Base-by-base conservation (phyloP, 768 basidiomycete species). In the Boletus vermiculosoides region DNA sequence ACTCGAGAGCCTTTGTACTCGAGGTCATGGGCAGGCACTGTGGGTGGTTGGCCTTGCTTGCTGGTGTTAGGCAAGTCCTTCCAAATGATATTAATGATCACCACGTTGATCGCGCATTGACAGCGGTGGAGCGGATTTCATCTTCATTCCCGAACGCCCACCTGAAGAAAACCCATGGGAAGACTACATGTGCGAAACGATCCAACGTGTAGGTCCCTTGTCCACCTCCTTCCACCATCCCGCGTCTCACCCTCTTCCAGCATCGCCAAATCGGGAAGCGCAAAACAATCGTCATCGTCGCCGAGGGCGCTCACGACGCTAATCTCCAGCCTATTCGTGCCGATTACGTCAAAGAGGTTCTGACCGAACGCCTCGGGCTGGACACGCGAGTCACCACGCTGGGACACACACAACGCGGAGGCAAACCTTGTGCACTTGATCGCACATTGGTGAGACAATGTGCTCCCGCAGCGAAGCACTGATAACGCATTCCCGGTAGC, bases 11-110 rank as follows among this genome's bases (percentile, higher is more conserved):
- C 0, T 99, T 99, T 72, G 95, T 99, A 41, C 80, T 99, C 40
- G 97, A 98, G 73, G 97, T 98, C 52, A 99, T 98, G 97, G 97
- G 97, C n/a, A 79, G 96, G 54, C 92, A 98, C 70, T 98, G 97
- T 73, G 97, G 97, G n/a, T 99, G 97, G 97, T 79, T 98, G 18
- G 94, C 97, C 3, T 78, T 98, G 23, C 80, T 94, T 66, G 97
- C 94, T 12, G 94, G 90, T 59, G 88, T 98, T 49, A 91, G 90
- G 87, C 90, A 66, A 56, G 83, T 76, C 5, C 34, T 16, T 4
- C 39, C 16, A 7, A 8, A 45, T 34, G 18, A 1, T 22, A 25
- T 30, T 22, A 23, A 28, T 30, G 37, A 31, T 12, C 23, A 2
- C 10, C 50, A 42, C 31, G 42, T 49, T 70, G 48, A 73, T 54